Conservation (phyloP, 2,329 filamentous ascomycete species). For the Aspergillus fumigatiaffinis region DNA sequence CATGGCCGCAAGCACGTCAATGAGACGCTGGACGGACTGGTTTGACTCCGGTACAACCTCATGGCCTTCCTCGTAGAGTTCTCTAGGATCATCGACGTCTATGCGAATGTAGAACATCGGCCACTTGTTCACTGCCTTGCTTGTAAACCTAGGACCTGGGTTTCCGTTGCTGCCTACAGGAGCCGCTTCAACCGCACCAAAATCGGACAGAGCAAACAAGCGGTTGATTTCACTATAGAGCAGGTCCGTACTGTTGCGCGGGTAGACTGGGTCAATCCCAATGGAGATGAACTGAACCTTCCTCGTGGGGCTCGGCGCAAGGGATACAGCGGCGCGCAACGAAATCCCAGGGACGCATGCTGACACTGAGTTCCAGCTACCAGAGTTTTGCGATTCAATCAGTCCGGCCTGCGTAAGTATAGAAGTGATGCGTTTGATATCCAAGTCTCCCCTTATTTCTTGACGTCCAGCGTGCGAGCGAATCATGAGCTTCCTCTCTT, state of each 20-base stretch:
- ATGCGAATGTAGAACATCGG: constrained; percentile 86
- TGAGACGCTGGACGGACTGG: constrained; percentile 52
- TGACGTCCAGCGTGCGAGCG: constrained; percentile 9
- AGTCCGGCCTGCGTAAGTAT: constrained; percentile 65
- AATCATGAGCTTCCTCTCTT: constrained; percentile 34
- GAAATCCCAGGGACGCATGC: constrained; percentile 60
- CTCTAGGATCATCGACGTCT: constrained; percentile 43
- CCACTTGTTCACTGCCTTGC: constrained; percentile 73
- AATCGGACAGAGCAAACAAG: constrained; percentile 71
- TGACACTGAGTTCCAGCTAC: constrained; percentile 66
- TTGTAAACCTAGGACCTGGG: constrained; percentile 48
- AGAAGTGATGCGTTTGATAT: constrained; percentile 38
- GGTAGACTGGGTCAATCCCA: constrained; percentile 63
- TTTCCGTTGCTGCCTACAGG: constrained; percentile 32
- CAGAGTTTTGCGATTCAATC: constrained; percentile 49
- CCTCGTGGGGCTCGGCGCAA: constrained; percentile 66
- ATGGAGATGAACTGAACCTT: constrained; percentile 77
- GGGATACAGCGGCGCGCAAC: constrained; percentile 68
- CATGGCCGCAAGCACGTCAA: constrained; percentile 65
- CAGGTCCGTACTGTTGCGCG: constrained; percentile 56
- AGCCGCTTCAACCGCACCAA: constrained; percentile 59
- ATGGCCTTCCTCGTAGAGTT: constrained; percentile 36
- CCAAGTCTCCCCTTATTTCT: constrained; percentile 11
- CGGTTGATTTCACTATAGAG: constrained; percentile 76
- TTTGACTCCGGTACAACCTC: constrained; percentile 29